Evolutionary conservation across 257 asterid genomes (phyloP).

Genomic region (Penstemon eatonii): DNA sequence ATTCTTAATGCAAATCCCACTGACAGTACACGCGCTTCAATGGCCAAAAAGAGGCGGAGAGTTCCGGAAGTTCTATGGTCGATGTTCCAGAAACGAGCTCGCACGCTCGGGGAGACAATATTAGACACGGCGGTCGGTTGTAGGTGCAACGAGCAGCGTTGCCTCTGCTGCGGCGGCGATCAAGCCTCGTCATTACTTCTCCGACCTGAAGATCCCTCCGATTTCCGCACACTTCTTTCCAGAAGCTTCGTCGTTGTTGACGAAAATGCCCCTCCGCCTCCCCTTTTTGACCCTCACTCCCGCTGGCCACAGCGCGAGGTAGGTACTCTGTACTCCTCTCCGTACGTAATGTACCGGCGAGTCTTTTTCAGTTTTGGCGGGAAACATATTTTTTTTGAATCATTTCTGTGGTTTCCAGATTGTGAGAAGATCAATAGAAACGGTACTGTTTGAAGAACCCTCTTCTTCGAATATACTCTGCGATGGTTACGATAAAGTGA

Average conservation of each 20-base stretch:
- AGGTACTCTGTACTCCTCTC: neutral
- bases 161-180: slow-evolving; percentile 63
- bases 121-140: slow-evolving; percentile 41
- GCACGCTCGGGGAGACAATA: slow-evolving; percentile 66
- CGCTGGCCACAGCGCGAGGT: slow-evolving; percentile 74
- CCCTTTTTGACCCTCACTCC: slow-evolving; percentile 45
- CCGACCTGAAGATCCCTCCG: slow-evolving; percentile 51
- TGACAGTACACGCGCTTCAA: neutral
- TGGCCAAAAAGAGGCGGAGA: slow-evolving; percentile 48
- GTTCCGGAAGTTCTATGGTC: slow-evolving; percentile 77
- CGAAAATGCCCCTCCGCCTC: slow-evolving; percentile 53
- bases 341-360: neutral
- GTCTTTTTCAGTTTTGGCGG: slow-evolving; percentile 34
- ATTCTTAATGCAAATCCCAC: no score
- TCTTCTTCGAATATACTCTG: slow-evolving; percentile 59
- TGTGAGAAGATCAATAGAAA: slow-evolving; percentile 67
- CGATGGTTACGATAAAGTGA: slow-evolving; percentile 56
- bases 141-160: slow-evolving; percentile 50
- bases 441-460: slow-evolving; percentile 37
- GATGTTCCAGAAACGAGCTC: slow-evolving; percentile 60
- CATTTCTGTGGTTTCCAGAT: slow-evolving; percentile 47
- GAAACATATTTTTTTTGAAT: slow-evolving; percentile 15
- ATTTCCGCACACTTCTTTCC: slow-evolving; percentile 61
- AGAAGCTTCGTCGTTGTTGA: slow-evolving; percentile 59
- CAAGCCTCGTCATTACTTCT: slow-evolving; percentile 51